phyloP scores from a whole-genome alignment of 331 rosid genomes.

The Phaseolus coccineus region DNA sequence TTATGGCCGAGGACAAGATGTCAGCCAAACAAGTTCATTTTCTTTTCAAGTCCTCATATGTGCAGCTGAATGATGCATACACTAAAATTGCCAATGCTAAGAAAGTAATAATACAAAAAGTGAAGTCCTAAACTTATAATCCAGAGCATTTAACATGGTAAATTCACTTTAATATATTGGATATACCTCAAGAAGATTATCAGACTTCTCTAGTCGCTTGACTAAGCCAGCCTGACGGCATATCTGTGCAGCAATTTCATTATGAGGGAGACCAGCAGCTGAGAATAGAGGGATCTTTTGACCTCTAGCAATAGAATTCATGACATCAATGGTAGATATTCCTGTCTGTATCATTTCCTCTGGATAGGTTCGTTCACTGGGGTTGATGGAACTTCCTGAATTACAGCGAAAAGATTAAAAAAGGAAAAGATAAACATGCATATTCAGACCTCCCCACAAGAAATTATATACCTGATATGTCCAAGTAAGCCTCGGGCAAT shows the following conservation, averaged over 20 bases:
- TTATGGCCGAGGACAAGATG: not conserved
- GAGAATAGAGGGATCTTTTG: slow-evolving; percentile 99
- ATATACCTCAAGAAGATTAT: slow-evolving; percentile 90
- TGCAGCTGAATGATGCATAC: not conserved
- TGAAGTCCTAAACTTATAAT: slow-evolving; percentile 3
- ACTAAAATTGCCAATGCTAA: not conserved
- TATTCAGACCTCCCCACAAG: slow-evolving; percentile 18
- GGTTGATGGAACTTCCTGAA: slow-evolving; percentile 97
- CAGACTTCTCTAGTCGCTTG: slow-evolving; percentile 87
- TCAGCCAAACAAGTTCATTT: slow-evolving; percentile 4
- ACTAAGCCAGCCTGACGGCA: slow-evolving; percentile 99
- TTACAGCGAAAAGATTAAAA: slow-evolving; percentile 22
- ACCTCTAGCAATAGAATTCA: slow-evolving; percentile 99
- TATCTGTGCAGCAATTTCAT: slow-evolving; percentile 99
- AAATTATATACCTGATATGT: slow-evolving; percentile 77
- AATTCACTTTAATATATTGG: slow-evolving; percentile 28
- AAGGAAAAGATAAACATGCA: not conserved
- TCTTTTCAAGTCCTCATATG: not conserved
- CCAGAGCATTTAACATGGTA: slow-evolving; percentile 14
- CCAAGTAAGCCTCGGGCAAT: slow-evolving; percentile 98
- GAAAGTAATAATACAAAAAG: slow-evolving; percentile 9
- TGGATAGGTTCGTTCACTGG: slow-evolving; percentile 99
- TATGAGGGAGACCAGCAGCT: slow-evolving; percentile 99
- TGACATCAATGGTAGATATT: slow-evolving; percentile 97
- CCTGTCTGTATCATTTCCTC: slow-evolving; percentile 99